A percentile compares a stretch with the other conserved stretches of the same genome.
phyloP scores from a whole-genome alignment of 2,329 filamentous ascomycete species.

The Fusarium torulosum region DNA sequence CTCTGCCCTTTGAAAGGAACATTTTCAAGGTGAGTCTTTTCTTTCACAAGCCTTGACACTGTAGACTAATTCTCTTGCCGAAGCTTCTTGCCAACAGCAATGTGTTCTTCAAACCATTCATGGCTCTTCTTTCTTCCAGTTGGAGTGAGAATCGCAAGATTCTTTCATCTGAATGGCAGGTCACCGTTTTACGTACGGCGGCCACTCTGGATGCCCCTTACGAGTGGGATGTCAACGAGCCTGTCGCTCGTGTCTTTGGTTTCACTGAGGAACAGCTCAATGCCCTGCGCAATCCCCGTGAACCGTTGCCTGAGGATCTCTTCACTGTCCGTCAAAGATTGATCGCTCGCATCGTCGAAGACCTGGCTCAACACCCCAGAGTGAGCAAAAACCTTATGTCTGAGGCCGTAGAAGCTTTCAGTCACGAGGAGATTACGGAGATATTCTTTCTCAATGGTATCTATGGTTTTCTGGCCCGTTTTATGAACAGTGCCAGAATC shows the following conservation, averaged over 20 bases:
- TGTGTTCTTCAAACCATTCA: constrained; percentile 17
- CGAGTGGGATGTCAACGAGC: constrained; percentile 25
- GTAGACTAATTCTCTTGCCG: neutral
- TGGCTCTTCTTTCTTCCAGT: constrained; percentile 13
- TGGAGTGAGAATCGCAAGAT: constrained; percentile 22
- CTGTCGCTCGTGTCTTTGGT: constrained; percentile 13
- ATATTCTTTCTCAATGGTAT: constrained; percentile 14
- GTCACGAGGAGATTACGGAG: constrained; percentile 10
- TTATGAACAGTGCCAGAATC: constrained; percentile 18
- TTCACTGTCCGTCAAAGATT: constrained; percentile 14
- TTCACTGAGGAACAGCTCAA: constrained; percentile 9
- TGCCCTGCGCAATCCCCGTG: constrained; percentile 2
- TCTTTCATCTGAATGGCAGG: constrained; percentile 18
- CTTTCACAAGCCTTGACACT: accelerated
- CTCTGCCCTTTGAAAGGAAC: constrained; percentile 22
- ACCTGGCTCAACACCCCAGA: neutral
- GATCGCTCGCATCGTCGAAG: constrained; percentile 8
- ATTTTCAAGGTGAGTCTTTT: constrained; percentile 17
- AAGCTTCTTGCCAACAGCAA: constrained; percentile 23
- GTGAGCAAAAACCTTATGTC: neutral
- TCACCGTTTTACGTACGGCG: constrained; percentile 10
- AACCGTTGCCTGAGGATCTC: constrained; percentile 3
- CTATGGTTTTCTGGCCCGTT: constrained; percentile 17
- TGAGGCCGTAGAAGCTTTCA: neutral
- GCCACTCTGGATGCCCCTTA: constrained; percentile 15